Percentiles rank a stretch among this genome's conserved stretches.
Evolutionary conservation across 768 basidiomycete species (phyloP).

Genomic region (Lentinula boryana): DNA sequence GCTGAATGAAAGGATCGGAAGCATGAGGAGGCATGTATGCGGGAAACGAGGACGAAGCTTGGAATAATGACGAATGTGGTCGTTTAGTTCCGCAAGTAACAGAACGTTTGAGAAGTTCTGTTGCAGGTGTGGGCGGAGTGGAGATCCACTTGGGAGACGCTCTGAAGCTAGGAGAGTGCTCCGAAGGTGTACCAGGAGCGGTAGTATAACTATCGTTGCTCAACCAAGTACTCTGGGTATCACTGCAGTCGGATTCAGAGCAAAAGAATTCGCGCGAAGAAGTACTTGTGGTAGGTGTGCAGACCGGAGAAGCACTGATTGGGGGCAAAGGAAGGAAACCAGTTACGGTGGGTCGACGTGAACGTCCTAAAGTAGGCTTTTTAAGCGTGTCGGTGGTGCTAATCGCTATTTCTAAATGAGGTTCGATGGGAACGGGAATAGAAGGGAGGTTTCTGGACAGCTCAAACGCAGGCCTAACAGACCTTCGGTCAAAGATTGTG

Average conservation of each 20-base stretch:
- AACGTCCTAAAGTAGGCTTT: neutral
- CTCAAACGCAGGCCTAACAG: slow-evolving; percentile 7
- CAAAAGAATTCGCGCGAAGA: slow-evolving; percentile 19
- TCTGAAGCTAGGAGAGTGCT: neutral
- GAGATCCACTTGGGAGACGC: slow-evolving; percentile 49
- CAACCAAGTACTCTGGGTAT: neutral
- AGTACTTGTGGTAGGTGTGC: slow-evolving; percentile 37
- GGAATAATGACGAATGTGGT: slow-evolving; percentile 22
- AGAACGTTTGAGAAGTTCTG: slow-evolving; percentile 32
- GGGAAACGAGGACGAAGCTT: slow-evolving; percentile 44
- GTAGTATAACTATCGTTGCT: slow-evolving; percentile 12
- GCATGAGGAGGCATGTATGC: slow-evolving; percentile 29
- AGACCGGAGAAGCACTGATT: slow-evolving; percentile 54
- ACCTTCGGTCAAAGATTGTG: slow-evolving; percentile 4
- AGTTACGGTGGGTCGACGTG: slow-evolving; percentile 22
- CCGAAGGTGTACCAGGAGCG: slow-evolving; percentile 17
- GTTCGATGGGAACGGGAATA: slow-evolving; percentile 7
- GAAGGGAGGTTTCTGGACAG: slow-evolving; percentile 12
- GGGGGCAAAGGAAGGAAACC: slow-evolving; percentile 48
- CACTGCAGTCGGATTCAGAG: slow-evolving; percentile 8
- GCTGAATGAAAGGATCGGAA: slow-evolving; percentile 23
- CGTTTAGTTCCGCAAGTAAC: slow-evolving; percentile 26
- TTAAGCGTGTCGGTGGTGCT: neutral
- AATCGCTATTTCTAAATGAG: neutral
- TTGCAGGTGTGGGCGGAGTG: slow-evolving; percentile 53